Conservation (phyloP, 2,329 filamentous ascomycete genomes). For the Chaetomium sp. region DNA sequence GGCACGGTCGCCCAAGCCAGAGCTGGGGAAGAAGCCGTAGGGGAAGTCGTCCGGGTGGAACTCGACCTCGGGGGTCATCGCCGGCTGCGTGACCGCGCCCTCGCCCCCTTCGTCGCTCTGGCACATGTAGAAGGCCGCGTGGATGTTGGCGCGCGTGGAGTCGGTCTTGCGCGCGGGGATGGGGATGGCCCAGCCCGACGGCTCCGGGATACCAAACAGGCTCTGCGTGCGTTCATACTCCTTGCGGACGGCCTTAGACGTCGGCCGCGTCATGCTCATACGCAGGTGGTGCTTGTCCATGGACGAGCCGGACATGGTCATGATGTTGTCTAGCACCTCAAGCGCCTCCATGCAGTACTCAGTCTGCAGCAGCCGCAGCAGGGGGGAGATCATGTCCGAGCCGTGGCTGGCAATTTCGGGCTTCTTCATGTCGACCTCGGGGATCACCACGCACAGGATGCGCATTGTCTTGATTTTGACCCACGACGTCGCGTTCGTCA, state of each 20-base stretch:
- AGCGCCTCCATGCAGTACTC: constrained; percentile 90
- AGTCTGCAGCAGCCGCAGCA: constrained; percentile 82
- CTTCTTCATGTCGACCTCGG: constrained; percentile 87
- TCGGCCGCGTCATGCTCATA: constrained; percentile 95
- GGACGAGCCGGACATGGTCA: constrained; percentile 84
- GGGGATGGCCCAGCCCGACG: constrained; percentile 93
- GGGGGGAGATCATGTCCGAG: constrained; percentile 88
- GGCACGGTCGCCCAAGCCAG: constrained; percentile 60
- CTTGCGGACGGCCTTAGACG: constrained; percentile 79
- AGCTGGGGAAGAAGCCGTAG: constrained; percentile 67
- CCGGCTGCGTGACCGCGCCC: constrained; percentile 50
- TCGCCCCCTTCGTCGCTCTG: constrained; percentile 62
- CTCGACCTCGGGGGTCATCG: constrained; percentile 77
- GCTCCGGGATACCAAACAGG: constrained; percentile 91
- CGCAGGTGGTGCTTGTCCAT: constrained; percentile 91
- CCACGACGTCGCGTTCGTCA: constrained; percentile 85
- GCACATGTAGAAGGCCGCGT: constrained; percentile 93
- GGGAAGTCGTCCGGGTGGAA: constrained; percentile 88
- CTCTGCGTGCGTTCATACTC: constrained; percentile 93
- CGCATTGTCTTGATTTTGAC: constrained; percentile 92
- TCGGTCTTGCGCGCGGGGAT: constrained; percentile 85
- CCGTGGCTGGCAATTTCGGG: constrained; percentile 85
- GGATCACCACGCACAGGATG: constrained; percentile 76
- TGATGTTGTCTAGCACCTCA: constrained; percentile 87
- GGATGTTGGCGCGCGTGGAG: constrained; percentile 82